Evolutionary conservation across 78 protist genomes (phyloP).

Genomic region (Chrysochromulina tobinii): DNA sequence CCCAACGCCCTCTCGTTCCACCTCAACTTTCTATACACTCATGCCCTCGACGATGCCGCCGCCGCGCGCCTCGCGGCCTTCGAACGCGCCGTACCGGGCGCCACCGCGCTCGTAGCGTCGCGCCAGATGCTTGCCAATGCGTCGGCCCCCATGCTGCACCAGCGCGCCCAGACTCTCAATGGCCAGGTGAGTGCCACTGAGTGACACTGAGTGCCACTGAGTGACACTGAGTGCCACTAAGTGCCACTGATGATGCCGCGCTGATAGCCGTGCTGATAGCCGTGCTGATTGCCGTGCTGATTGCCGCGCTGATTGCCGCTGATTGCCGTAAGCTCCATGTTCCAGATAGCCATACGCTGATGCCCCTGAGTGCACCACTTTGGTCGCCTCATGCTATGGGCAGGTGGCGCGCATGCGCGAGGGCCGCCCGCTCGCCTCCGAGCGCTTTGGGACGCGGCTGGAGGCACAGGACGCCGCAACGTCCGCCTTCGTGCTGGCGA

Average conservation of each 20-base stretch:
- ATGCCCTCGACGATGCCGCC: neutral
- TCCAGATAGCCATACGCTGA: no score
- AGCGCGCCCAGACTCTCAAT: neutral
- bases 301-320: no score
- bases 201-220: no score
- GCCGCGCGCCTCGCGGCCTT: neutral
- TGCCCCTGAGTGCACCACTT: no score
- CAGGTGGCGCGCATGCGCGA: neutral
- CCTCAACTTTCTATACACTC: neutral
- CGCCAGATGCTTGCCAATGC: neutral
- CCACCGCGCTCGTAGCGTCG: neutral
- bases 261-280: no score
- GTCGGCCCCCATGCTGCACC: neutral
- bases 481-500: neutral
- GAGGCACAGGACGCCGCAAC: conserved; percentile 3
- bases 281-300: no score
- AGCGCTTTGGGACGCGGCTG: neutral
- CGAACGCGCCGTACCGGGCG: neutral
- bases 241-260: no score
- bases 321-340: no score
- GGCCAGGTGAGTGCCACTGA: neutral
- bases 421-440: neutral
- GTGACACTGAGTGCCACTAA: no score
- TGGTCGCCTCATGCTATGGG: no score
- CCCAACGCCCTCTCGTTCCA: neutral